These are phyloP conservation scores for Cryptosporidium ubiquitum DNA, from an alignment of 169 alveolate genomes.

Conservation along the genomic window DNA sequence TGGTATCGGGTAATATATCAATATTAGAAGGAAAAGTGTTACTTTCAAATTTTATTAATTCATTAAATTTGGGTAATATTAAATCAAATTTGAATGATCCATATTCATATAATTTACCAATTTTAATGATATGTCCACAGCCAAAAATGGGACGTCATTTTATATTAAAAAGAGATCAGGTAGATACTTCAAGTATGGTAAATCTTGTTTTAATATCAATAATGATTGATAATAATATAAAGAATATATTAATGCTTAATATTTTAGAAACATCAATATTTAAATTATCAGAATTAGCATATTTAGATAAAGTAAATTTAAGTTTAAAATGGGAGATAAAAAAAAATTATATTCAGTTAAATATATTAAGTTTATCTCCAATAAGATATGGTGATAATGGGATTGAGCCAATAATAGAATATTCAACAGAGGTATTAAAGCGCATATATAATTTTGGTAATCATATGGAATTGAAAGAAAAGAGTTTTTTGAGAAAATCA, in stretches of 20 bases:
- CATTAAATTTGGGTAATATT: constrained; percentile 38
- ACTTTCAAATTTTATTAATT: constrained; percentile 12
- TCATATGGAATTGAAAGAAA: neutral
- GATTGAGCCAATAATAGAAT: constrained; percentile 23
- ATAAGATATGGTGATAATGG: constrained; percentile 9
- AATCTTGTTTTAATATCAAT: constrained; percentile 26
- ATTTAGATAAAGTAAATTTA: constrained; percentile 2
- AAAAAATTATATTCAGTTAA: constrained; percentile 20
- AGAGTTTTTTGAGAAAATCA: neutral
- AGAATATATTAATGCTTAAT: constrained; percentile 13
- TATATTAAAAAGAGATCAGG: constrained; percentile 5
- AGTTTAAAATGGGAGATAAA: constrained; percentile 21
- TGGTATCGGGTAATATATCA: constrained; percentile 26
- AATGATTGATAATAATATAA: neutral
- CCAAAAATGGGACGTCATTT: constrained; percentile 13
- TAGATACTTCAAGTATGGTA: neutral
- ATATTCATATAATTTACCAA: constrained; percentile 16
- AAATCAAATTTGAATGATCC: constrained; percentile 12
- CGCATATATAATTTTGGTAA: constrained; percentile 1
- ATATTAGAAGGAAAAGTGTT: neutral
- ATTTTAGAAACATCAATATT: neutral
- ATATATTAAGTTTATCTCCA: constrained; percentile 26
- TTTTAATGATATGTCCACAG: constrained; percentile 12
- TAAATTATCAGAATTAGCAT: neutral
- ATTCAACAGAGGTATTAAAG: constrained; percentile 12